Evolutionary conservation across 495 filamentous ascomycete genomes (phyloP).

Genomic region (Gamarada debralockiae): DNA sequence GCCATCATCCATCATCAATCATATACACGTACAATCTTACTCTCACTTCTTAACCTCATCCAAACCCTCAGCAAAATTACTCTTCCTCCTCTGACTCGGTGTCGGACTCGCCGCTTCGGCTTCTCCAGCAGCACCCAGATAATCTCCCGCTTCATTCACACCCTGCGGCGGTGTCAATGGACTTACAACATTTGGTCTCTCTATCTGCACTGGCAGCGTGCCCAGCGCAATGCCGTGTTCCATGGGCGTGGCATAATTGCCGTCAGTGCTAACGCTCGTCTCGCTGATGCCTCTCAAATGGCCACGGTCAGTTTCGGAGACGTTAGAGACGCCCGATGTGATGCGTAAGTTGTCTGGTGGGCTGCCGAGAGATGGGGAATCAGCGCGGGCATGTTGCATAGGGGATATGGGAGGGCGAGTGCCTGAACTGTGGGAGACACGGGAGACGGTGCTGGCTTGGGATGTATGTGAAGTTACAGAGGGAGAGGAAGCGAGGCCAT

Average conservation of each 20-base stretch:
- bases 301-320: slow-evolving; percentile 36
- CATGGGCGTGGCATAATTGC: neutral
- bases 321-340: slow-evolving; percentile 36
- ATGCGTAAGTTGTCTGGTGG: slow-evolving; percentile 13
- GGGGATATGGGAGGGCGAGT: neutral
- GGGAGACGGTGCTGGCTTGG: slow-evolving; percentile 8
- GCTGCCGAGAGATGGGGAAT: slow-evolving; percentile 9
- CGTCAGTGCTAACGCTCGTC: slow-evolving; percentile 35
- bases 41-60: slow-evolving; percentile 11
- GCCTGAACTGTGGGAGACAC: neutral
- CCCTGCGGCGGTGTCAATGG: slow-evolving; percentile 14
- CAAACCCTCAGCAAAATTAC: slow-evolving; percentile 25
- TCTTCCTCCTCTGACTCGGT: slow-evolving; percentile 15
- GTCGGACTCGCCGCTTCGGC: neutral
- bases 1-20: neutral
- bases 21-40: neutral
- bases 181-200: slow-evolving; percentile 11
- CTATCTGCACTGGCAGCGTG: neutral
- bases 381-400: slow-evolving; percentile 1
- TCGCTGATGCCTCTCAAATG: slow-evolving; percentile 46
- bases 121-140: neutral
- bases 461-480: slow-evolving; percentile 11
- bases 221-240: neutral
- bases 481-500: slow-evolving; percentile 2
- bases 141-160: neutral